phyloP scores from a whole-genome alignment of 192 early-diverging fungal genomes.

The Linnemannia exigua region DNA sequence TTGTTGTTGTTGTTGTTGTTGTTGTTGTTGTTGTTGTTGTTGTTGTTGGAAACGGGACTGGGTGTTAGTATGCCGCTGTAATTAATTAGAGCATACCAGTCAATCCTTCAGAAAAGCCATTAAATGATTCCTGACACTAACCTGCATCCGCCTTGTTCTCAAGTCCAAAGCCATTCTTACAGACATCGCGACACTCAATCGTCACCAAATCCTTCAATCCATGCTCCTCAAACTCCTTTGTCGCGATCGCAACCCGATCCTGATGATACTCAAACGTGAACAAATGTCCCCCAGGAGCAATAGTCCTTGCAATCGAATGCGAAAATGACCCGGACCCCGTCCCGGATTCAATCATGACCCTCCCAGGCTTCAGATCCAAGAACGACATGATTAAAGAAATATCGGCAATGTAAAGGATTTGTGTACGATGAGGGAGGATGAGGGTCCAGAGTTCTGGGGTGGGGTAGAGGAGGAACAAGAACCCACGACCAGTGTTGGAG shows the following conservation, averaged over 20 bases:
- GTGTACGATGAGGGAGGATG: slow-evolving; percentile 91
- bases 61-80: not conserved
- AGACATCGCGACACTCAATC: slow-evolving; percentile 86
- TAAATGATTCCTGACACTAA: slow-evolving; percentile 27
- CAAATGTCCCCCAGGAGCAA: slow-evolving; percentile 87
- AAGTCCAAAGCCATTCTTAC: slow-evolving; percentile 86
- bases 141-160: slow-evolving; percentile 77
- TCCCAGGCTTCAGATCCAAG: slow-evolving; percentile 87
- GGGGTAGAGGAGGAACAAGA: slow-evolving; percentile 87
- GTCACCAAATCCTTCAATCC: slow-evolving; percentile 75
- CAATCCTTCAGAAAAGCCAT: not conserved
- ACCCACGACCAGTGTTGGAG: slow-evolving; percentile 74
- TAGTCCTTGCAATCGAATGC: slow-evolving; percentile 91
- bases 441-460: slow-evolving; percentile 98
- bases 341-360: slow-evolving; percentile 85
- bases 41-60: too few species aligned
- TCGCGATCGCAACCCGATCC: slow-evolving; percentile 72
- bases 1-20: too few species aligned
- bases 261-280: slow-evolving; percentile 95
- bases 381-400: slow-evolving; percentile 87
- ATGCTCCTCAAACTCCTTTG: slow-evolving; percentile 84
- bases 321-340: slow-evolving; percentile 97
- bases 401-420: slow-evolving; percentile 94
- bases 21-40: too few species aligned
- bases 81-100: not conserved